These are phyloP conservation scores for Coemansia sp. DNA, from an alignment of 192 early-diverging fungal species.

Conservation along the genomic window DNA sequence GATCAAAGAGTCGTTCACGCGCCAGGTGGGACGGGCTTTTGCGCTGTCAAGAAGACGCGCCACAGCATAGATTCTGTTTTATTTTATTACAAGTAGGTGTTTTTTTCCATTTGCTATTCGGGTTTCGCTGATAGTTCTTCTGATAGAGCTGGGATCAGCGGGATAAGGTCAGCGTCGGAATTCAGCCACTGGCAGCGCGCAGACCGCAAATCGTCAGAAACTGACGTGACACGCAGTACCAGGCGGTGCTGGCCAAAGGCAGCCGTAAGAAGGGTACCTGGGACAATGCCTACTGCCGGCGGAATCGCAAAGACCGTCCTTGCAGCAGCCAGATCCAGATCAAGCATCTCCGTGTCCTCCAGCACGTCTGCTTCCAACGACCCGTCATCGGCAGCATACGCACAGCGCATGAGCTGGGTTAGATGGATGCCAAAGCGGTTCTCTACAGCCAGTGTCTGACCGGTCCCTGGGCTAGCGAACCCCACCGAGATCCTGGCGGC, in stretches of 20 bases:
- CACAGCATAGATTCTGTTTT: not conserved
- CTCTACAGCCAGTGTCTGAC: constrained; percentile 15
- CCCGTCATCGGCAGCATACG: constrained; percentile 2
- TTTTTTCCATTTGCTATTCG: no score
- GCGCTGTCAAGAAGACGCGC: constrained; percentile 6
- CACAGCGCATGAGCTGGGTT: constrained; percentile 21
- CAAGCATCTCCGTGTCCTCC: no score
- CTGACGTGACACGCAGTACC: not conserved
- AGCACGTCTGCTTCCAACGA: constrained; percentile 1
- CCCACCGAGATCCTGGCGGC: constrained; percentile 29
- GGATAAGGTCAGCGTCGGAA: not conserved
- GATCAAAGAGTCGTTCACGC: constrained; percentile 87
- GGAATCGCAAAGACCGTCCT: not conserved
- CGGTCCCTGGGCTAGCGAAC: constrained; percentile 42
- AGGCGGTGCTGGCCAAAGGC: not conserved
- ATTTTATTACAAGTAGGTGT: no score
- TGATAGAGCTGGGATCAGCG: not conserved
- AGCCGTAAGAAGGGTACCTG: not conserved
- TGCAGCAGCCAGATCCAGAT: no score
- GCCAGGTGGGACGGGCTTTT: constrained; percentile 39
- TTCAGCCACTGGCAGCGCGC: constrained; percentile 1
- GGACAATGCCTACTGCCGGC: not conserved
- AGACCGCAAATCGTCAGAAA: not conserved
- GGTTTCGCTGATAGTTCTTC: not conserved
- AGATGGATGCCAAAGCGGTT: constrained; percentile 38